These are phyloP conservation scores for Starmerella stigmatis DNA, from an alignment of 805 yeast genomes.

Conservation along the genomic window DNA sequence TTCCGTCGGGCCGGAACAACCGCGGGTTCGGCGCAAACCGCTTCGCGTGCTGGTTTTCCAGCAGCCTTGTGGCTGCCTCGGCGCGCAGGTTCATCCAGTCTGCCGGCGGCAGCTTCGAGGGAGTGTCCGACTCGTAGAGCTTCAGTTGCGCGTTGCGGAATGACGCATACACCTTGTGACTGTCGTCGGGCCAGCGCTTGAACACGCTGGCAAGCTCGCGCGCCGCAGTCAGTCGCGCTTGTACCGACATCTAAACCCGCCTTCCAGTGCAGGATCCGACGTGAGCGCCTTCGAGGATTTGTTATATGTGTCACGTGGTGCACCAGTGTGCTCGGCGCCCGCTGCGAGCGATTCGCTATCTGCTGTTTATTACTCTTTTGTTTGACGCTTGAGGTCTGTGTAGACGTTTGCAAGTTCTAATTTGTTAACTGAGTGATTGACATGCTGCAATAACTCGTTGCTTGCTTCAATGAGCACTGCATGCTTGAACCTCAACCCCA, in stretches of 20 bases:
- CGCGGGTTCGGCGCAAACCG: constrained; percentile 37
- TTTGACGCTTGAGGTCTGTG: no score
- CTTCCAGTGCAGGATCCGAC: no score
- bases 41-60: constrained; percentile 16
- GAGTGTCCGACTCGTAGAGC: constrained; percentile 30
- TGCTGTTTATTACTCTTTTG: no score
- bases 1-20: constrained; percentile 69
- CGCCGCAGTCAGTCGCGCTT: constrained; percentile 20
- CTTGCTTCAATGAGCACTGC: no score
- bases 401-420: no score
- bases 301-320: background rate
- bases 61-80: constrained; percentile 22
- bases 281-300: no score
- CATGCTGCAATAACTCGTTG: no score
- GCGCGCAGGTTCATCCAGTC: constrained; percentile 24
- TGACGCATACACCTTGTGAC: constrained; percentile 39
- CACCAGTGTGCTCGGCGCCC: background rate
- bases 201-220: constrained; percentile 23
- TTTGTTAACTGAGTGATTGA: no score
- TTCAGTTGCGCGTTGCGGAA: constrained; percentile 39
- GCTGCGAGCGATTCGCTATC: no score
- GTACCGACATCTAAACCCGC: constrained; percentile 20
- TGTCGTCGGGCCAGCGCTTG: constrained; percentile 33
- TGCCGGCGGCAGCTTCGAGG: constrained; percentile 23
- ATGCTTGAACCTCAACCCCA: no score